phyloP scores from a whole-genome alignment of 148 eudicot genomes.

The Oxyria digyna region DNA sequence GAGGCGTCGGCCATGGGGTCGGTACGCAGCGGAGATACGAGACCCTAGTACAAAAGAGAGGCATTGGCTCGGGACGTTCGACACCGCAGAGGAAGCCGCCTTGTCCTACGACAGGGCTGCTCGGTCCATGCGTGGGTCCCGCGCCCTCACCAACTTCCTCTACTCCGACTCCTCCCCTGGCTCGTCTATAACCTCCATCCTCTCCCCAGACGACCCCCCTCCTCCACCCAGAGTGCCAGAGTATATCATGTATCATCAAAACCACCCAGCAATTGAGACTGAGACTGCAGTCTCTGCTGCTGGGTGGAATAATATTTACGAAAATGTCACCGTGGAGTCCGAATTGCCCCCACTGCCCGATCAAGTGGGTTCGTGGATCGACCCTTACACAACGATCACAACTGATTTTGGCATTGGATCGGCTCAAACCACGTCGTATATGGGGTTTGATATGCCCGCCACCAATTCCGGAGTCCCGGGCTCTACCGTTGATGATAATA shows the following conservation, averaged over 20 bases:
- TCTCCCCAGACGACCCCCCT: constrained; percentile 14
- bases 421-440: neutral
- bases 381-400: too few species aligned
- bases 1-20: constrained; percentile 27
- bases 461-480: neutral
- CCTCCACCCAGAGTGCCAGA: constrained; percentile 1
- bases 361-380: constrained; percentile 11
- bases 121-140: constrained; percentile 25
- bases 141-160: constrained; percentile 28
- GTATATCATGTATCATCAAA: neutral
- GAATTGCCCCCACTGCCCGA: constrained; percentile 18
- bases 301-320: neutral
- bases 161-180: constrained; percentile 26
- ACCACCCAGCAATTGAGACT: neutral
- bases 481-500: neutral
- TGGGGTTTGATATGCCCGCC: neutral
- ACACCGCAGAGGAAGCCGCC: constrained; percentile 36
- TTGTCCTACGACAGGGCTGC: constrained; percentile 29
- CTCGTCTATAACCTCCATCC: constrained; percentile 20
- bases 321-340: neutral
- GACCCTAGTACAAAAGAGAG: constrained; percentile 29
- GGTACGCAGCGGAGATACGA: constrained; percentile 30
- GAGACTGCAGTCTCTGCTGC: neutral
- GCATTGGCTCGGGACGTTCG: constrained; percentile 35
- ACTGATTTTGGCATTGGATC: neutral